Evolutionary conservation across 202 grass and related monocot species (phyloP).

Genomic region (Panicum hallii): DNA sequence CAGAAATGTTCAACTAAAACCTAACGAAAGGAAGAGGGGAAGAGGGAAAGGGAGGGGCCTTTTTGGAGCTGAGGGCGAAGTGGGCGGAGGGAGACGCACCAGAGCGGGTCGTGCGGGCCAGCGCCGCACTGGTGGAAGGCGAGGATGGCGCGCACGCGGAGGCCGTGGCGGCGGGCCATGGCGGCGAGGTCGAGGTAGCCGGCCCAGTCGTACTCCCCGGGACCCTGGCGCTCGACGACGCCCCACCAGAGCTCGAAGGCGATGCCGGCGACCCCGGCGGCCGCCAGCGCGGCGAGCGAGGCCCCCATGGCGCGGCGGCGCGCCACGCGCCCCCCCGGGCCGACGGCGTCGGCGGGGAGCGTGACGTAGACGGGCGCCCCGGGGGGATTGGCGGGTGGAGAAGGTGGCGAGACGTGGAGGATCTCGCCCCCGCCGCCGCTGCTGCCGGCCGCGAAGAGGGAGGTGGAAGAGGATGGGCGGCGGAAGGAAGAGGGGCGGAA

Average conservation of each 20-base stretch:
- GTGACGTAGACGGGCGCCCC: conserved; percentile 67
- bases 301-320: conserved; percentile 65
- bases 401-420: conserved; percentile 46
- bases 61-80: background rate
- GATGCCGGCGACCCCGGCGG: conserved; percentile 61
- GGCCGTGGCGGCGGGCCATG: conserved; percentile 60
- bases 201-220: conserved; percentile 68
- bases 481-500: background rate
- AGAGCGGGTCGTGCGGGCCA: conserved; percentile 54
- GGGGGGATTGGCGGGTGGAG: conserved; percentile 16
- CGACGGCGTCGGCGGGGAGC: conserved; percentile 69
- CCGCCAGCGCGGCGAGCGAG: conserved; percentile 65
- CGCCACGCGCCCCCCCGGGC: conserved; percentile 52
- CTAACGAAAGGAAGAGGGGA: background rate
- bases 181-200: conserved; percentile 70
- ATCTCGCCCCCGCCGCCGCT: conserved; percentile 60
- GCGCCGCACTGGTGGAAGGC: conserved; percentile 75
- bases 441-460: conserved; percentile 24
- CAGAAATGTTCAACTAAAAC: background rate
- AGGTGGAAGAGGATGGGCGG: conserved; percentile 39
- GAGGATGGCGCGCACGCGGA: conserved; percentile 78
- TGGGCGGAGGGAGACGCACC: conserved; percentile 44
- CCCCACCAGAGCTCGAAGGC: conserved; percentile 79
- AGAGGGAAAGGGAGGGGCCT: background rate
- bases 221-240: conserved; percentile 60